Evolutionary conservation across 129 eudicot species (phyloP).

Genomic region (Pulicaria dysenterica): DNA sequence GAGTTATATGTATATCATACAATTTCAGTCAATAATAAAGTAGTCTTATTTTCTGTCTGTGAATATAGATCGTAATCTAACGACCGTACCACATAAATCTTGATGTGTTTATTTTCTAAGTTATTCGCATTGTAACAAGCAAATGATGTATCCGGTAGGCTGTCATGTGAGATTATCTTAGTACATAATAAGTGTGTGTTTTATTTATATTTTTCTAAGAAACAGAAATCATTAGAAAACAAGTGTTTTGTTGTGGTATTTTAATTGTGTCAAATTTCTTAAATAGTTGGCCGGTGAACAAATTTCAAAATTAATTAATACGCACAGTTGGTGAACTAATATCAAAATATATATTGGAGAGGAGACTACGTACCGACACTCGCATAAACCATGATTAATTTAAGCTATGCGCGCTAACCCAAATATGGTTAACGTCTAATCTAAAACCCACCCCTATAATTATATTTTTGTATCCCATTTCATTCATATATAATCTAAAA

Average conservation of each 20-base stretch:
- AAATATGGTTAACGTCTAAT: too few species aligned
- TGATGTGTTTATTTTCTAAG: too few species aligned
- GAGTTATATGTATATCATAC: too few species aligned
- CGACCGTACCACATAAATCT: too few species aligned
- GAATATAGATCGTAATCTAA: too few species aligned
- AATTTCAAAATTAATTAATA: background rate
- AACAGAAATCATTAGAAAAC: background rate
- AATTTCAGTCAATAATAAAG: too few species aligned
- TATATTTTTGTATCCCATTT: background rate
- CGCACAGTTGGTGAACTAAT: constrained; percentile 12
- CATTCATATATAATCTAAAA: too few species aligned
- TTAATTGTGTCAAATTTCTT: too few species aligned
- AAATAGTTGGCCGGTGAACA: constrained; percentile 20
- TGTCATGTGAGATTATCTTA: background rate
- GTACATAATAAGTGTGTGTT: background rate
- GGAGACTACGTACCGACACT: constrained; percentile 22
- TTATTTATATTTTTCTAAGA: background rate
- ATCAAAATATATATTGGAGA: background rate
- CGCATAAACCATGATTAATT: constrained; percentile 1
- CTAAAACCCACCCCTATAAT: background rate
- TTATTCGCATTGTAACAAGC: too few species aligned
- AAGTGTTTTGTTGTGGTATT: constrained; percentile 14
- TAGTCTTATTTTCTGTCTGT: too few species aligned
- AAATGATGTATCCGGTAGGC: too few species aligned
- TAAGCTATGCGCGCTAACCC: background rate